These are phyloP conservation scores for Lyophyllum semitale DNA, from an alignment of 768 basidiomycete genomes.

Conservation along the genomic window DNA sequence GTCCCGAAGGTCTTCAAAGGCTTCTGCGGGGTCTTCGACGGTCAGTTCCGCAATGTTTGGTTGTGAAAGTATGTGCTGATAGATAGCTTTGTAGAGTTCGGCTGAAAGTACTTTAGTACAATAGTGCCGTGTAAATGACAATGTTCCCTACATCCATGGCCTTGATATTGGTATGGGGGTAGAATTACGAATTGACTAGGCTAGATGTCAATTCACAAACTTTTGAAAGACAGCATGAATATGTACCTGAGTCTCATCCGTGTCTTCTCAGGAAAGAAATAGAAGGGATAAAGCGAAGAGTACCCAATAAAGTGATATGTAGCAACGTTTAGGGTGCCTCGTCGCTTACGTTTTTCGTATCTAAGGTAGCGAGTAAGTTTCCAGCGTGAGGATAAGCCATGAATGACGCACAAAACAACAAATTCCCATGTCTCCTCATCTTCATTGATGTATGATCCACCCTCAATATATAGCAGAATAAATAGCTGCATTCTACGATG, in stretches of 20 bases:
- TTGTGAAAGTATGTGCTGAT: conserved; percentile 68
- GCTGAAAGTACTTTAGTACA: conserved; percentile 46
- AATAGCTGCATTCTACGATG: conserved; percentile 94
- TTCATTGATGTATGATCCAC: conserved; percentile 91
- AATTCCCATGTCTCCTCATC: conserved; percentile 96
- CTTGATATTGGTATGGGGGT: conserved; percentile 85
- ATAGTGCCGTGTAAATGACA: background rate
- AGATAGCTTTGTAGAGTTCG: conserved; percentile 84
- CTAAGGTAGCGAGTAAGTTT: conserved; percentile 36
- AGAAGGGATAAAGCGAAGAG: conserved; percentile 93
- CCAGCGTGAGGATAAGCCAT: background rate
- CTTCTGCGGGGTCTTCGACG: conserved; percentile 97
- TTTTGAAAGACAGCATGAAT: background rate
- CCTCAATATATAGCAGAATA: conserved; percentile 93
- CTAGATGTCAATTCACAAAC: conserved; percentile 7
- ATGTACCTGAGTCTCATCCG: conserved; percentile 83
- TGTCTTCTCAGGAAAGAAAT: conserved; percentile 90
- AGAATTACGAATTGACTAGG: conserved; percentile 91
- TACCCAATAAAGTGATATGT: conserved; percentile 95
- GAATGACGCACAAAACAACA: conserved; percentile 67
- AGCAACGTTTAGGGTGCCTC: conserved; percentile 42
- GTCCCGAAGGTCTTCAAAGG: conserved; percentile 95
- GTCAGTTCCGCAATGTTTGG: conserved; percentile 86
- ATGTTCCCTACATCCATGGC: conserved; percentile 82
- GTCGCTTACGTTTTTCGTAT: conserved; percentile 81